Conservation (phyloP, 2,329 filamentous ascomycete genomes). For the Microsporum canis region DNA sequence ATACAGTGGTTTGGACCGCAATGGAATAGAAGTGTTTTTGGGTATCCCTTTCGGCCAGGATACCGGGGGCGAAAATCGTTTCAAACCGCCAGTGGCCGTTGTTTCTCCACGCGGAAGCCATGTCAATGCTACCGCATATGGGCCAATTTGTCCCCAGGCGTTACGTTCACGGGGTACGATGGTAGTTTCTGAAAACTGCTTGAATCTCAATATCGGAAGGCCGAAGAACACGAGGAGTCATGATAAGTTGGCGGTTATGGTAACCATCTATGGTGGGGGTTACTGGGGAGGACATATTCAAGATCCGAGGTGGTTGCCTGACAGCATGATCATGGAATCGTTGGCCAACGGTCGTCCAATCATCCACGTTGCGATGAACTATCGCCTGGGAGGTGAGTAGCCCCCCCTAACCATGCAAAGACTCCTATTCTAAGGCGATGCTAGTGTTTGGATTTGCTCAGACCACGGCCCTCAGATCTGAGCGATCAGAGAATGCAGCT, state of each 20-base stretch:
- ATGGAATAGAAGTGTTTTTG: conserved; percentile 7
- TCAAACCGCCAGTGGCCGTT: conserved; percentile 5
- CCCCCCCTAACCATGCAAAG: neutral
- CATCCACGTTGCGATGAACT: conserved; percentile 66
- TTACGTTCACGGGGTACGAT: neutral
- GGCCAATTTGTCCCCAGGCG: conserved; percentile 5
- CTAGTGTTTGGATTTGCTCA: conserved; percentile 56
- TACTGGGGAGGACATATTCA: conserved; percentile 3
- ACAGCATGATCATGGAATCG: conserved; percentile 26
- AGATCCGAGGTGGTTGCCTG: conserved; percentile 19
- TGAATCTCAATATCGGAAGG: conserved; percentile 50
- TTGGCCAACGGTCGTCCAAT: conserved; percentile 49
- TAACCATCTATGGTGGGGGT: conserved; percentile 53
- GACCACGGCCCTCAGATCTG: conserved; percentile 54
- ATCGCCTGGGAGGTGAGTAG: conserved; percentile 51
- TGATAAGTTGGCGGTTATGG: conserved; percentile 51
- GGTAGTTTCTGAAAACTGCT: conserved; percentile 45
- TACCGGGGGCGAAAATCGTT: conserved; percentile 6
- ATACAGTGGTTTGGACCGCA: conserved; percentile 2
- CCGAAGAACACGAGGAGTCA: conserved; percentile 45
- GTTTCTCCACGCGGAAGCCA: neutral
- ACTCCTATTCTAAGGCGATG: neutral
- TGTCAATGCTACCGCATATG: conserved; percentile 3
- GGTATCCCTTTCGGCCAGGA: conserved; percentile 3
- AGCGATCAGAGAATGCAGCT: conserved; percentile 56